Conservation (phyloP, 768 basidiomycete genomes). For the Kwoniella heveanensis region DNA sequence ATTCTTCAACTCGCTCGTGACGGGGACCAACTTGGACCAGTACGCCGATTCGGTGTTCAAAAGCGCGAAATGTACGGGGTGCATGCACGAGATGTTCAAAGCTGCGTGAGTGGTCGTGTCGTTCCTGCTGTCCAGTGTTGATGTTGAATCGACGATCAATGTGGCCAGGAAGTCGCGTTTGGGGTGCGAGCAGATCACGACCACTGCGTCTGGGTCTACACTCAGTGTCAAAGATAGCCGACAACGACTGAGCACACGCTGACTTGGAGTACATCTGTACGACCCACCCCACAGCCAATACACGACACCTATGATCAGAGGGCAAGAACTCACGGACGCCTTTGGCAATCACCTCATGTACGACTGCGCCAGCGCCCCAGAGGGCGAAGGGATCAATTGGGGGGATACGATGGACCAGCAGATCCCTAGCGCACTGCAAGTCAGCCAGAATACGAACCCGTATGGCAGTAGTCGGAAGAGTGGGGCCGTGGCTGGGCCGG, state of each 20-base stretch:
- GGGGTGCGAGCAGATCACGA: too few species aligned
- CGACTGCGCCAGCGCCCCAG: slow-evolving; percentile 30
- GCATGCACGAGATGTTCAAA: slow-evolving; percentile 54
- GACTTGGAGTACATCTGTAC: too few species aligned
- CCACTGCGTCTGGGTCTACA: too few species aligned
- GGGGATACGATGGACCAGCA: slow-evolving; percentile 42
- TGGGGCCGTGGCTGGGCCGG: neutral
- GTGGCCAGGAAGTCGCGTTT: too few species aligned
- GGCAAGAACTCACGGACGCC: slow-evolving; percentile 28
- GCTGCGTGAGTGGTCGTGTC: slow-evolving; percentile 39
- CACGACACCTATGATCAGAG: slow-evolving; percentile 38
- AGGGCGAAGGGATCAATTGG: slow-evolving; percentile 32
- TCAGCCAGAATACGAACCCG: slow-evolving; percentile 40
- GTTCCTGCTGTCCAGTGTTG: too few species aligned
- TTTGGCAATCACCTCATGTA: slow-evolving; percentile 44
- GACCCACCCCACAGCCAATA: too few species aligned
- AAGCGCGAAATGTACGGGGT: slow-evolving; percentile 47
- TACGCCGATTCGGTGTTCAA: slow-evolving; percentile 44
- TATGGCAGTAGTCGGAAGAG: neutral
- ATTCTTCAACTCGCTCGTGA: slow-evolving; percentile 49
- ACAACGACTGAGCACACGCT: too few species aligned
- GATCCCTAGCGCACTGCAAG: slow-evolving; percentile 42
- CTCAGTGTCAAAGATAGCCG: too few species aligned
- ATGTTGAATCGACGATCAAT: too few species aligned
- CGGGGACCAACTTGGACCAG: slow-evolving; percentile 41